These are phyloP conservation scores for Chimonanthus salicifolius DNA, from an alignment of 164 flowering plant genomes.

Conservation along the genomic window DNA sequence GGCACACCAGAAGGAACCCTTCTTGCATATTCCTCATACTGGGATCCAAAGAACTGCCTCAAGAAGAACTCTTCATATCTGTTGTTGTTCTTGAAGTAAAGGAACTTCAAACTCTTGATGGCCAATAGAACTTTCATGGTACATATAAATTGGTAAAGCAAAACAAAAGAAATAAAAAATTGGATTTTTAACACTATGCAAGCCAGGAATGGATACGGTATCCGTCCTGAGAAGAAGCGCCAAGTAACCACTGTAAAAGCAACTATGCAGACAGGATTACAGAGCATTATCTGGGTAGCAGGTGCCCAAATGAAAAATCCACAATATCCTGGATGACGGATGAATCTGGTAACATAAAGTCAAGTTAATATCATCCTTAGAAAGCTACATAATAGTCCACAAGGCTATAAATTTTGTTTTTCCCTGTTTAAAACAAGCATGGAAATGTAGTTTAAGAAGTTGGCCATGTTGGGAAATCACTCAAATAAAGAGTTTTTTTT, in stretches of 20 bases:
- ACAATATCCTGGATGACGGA: constrained; percentile 85
- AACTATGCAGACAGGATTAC: constrained; percentile 72
- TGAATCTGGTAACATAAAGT: constrained; percentile 20
- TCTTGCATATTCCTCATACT: constrained; percentile 63
- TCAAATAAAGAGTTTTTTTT: too few relatives aligned
- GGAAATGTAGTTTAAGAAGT: too few relatives aligned
- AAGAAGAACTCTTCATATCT: constrained; percentile 84
- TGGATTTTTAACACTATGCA: not conserved
- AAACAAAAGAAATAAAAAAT: not conserved
- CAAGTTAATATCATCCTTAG: not conserved
- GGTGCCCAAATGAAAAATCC: constrained; percentile 90
- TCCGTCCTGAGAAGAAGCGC: constrained; percentile 63
- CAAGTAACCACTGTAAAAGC: constrained; percentile 69
- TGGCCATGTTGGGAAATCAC: too few relatives aligned
- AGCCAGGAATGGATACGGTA: constrained; percentile 37
- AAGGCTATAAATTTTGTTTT: not conserved
- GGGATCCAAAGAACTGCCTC: constrained; percentile 75
- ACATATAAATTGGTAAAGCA: not conserved
- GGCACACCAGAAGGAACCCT: constrained; percentile 84
- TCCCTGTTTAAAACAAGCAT: not conserved
- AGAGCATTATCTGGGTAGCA: constrained; percentile 86
- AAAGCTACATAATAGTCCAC: not conserved
- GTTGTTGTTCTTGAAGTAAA: constrained; percentile 13
- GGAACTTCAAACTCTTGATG: not conserved
- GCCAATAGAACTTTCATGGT: not conserved